phyloP scores from a whole-genome alignment of 2,329 filamentous ascomycete species.

The Trichoderma gracile region DNA sequence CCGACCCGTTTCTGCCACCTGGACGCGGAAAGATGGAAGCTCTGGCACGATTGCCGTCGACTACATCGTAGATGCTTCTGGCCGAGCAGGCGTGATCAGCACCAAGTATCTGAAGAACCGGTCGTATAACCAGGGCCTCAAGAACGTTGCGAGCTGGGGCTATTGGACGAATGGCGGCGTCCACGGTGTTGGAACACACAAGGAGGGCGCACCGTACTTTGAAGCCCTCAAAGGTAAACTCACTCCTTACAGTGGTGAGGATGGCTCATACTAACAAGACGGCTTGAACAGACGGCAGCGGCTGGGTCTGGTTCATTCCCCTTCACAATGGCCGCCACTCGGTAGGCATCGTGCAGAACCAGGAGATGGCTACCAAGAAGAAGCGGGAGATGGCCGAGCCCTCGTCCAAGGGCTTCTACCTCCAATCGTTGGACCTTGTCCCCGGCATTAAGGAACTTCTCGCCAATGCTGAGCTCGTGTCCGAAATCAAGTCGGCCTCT shows the following conservation, averaged over 20 bases:
- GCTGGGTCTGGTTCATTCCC: constrained; percentile 54
- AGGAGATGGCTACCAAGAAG: constrained; percentile 39
- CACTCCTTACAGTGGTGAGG: background rate
- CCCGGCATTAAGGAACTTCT: constrained; percentile 38
- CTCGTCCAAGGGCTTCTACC: constrained; percentile 39
- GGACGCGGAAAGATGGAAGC: constrained; percentile 38
- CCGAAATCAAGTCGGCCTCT: constrained; percentile 44
- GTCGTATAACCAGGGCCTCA: constrained; percentile 47
- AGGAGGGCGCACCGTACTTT: constrained; percentile 45
- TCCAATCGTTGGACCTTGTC: constrained; percentile 37
- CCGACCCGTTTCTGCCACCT: constrained; percentile 41
- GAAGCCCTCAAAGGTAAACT: constrained; percentile 43
- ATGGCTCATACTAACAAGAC: background rate
- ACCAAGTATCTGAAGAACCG: constrained; percentile 54
- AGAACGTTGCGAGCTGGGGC: constrained; percentile 52
- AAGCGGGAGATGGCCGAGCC: constrained; percentile 33
- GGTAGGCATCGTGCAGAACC: constrained; percentile 46
- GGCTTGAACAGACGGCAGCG: constrained; percentile 42
- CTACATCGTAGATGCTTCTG: constrained; percentile 52
- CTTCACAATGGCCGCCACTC: constrained; percentile 49
- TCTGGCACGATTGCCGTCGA: constrained; percentile 47
- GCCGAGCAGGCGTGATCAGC: constrained; percentile 46
- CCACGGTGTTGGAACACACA: constrained; percentile 40
- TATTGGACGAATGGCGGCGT: constrained; percentile 45
- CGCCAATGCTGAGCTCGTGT: constrained; percentile 36